These are phyloP conservation scores for Colletotrichum trifolii DNA, from an alignment of 2,329 filamentous ascomycete species.

Conservation along the genomic window DNA sequence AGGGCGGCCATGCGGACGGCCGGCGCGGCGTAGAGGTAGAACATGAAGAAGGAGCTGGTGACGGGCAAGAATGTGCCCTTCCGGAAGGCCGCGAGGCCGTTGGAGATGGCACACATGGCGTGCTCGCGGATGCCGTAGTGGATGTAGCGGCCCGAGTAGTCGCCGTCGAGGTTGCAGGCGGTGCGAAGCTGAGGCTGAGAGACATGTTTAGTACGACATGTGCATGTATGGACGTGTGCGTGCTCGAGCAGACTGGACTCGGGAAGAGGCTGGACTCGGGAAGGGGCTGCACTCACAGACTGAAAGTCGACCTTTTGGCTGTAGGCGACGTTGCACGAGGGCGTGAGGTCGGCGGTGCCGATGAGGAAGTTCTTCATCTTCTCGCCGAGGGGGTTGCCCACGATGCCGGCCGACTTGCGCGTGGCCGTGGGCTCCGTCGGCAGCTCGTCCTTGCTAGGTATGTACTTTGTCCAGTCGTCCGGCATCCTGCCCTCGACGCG, in stretches of 20 bases:
- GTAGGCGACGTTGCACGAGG: constrained; percentile 66
- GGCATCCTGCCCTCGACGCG: constrained; percentile 59
- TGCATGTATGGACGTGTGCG: neutral
- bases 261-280: neutral
- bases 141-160: constrained; percentile 65
- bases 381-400: constrained; percentile 62
- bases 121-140: constrained; percentile 71
- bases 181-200: constrained; percentile 49
- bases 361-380: constrained; percentile 61
- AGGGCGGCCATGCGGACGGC: constrained; percentile 51
- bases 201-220: neutral
- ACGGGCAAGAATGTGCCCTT: constrained; percentile 66
- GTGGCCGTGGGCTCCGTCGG: constrained; percentile 59
- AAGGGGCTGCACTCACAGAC: constrained; percentile 45
- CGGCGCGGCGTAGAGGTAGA: constrained; percentile 57
- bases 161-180: constrained; percentile 62
- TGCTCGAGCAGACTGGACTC: too few species aligned
- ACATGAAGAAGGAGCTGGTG: constrained; percentile 72
- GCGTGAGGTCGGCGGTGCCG: constrained; percentile 63
- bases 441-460: constrained; percentile 56
- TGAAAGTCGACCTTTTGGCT: constrained; percentile 62
- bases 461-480: constrained; percentile 58
- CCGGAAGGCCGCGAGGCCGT: constrained; percentile 68
- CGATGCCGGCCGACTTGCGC: constrained; percentile 58
- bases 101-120: constrained; percentile 67